These are phyloP conservation scores for Rhodotorula paludigena DNA, from an alignment of 768 basidiomycete genomes.

Conservation along the genomic window DNA sequence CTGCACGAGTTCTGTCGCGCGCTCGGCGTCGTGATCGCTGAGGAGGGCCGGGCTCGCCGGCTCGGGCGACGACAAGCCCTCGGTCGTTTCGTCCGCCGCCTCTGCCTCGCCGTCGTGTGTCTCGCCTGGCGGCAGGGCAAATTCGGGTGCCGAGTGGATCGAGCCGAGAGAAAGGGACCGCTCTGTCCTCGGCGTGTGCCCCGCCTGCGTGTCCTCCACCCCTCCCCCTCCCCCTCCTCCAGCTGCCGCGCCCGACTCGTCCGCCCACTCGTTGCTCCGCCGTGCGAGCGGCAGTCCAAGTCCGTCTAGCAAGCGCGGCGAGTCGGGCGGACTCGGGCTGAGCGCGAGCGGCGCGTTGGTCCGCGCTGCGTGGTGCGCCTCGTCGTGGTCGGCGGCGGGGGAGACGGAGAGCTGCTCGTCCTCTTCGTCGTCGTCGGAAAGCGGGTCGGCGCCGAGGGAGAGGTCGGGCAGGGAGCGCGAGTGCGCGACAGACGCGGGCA, in stretches of 20 bases:
- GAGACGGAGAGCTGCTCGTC: not conserved
- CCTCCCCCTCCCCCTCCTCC: not conserved
- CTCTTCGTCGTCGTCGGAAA: not conserved
- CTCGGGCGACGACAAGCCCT: not conserved
- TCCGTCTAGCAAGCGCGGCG: too few relatives aligned
- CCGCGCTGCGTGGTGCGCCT: not conserved
- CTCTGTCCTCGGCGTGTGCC: not conserved
- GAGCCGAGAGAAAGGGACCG: slow-evolving; percentile 4
- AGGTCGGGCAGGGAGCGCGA: slow-evolving; percentile 13
- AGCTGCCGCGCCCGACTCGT: not conserved
- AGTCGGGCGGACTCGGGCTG: too few relatives aligned
- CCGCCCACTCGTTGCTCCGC: too few relatives aligned
- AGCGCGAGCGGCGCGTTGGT: too few relatives aligned
- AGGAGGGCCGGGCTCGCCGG: not conserved
- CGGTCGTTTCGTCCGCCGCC: not conserved
- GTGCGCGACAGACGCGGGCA: not conserved
- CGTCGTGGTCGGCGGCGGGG: too few relatives aligned
- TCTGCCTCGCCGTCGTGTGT: not conserved
- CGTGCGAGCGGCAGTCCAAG: too few relatives aligned
- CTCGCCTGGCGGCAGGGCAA: not conserved
- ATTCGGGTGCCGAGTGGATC: slow-evolving; percentile 30
- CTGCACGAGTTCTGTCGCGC: not conserved
- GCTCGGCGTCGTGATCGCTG: not conserved
- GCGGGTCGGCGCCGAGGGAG: not conserved
- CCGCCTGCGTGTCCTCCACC: too few relatives aligned